Base-by-base conservation (phyloP, 2,329 filamentous ascomycete species). In the Herpotrichia juniperi region DNA sequence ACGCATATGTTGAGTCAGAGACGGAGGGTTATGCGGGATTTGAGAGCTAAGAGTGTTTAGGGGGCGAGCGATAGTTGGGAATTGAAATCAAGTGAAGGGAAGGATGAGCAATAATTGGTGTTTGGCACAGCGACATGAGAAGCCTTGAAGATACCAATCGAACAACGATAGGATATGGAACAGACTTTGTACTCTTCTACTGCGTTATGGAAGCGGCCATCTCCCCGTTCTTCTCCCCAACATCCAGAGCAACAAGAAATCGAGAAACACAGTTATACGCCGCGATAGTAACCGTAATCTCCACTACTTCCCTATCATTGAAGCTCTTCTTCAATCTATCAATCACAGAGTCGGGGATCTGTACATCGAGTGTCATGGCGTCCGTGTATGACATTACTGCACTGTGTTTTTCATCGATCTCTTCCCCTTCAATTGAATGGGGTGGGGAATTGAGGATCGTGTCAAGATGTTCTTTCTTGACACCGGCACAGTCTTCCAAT, bases 1-100 rank as follows among this genome's bases (percentile, higher is more conserved):
- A 91, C 90, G 19, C 90, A 99, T 76, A 97, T 99, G 94, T 90
- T 97, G 81, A 81, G 82, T 56, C 94, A 99, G 82, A 83, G 93
- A 63, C 82, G 85, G 61, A 96, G 91, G 82, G 85, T 93, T 48
- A 79, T 91, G 78, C 83, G 85, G 48, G 83, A 81, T 34, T 83
- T 86, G 68, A 84, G 82, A 28, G 19, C 30, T 28, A 30, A 19
- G 21, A 10, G 30, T 8, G 3, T 4, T 19, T 37, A 19, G 16
- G 5, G n/a, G 6, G 9, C 21, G 8, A 9, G 14, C 3, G 8
- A n/a, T 40, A 3, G 8, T 40, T 40, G n/a, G 37, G 8, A 14
- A 14, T 24, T 24, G 7, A 21, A n/a, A 3, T 10, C 4, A 21
- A n/a, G 25, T 9, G 30, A 31, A 5, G 24, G 25, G 22, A 25